Evolutionary conservation across 352 stramenopile species (phyloP), one percentile per base, ranked within the genome.

Genomic region (Globisporangium ultimum): DNA sequence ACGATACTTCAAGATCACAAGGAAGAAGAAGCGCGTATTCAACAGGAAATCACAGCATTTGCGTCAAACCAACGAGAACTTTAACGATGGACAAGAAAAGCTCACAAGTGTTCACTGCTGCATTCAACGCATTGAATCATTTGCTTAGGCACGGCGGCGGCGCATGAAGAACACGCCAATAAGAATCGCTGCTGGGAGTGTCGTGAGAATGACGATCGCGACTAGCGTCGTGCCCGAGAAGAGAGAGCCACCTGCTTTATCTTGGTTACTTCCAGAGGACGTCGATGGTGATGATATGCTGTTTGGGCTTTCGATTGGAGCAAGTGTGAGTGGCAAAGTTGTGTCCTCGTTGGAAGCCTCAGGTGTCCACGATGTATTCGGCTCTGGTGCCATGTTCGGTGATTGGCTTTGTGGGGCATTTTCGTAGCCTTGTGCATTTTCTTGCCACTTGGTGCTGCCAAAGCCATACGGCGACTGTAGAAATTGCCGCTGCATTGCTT

Each of bases 11-110:
- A 57, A 14, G 50, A 67, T 18, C 15, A 20, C 17, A 12, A 46
- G 1, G 48, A 60, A 13, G 65, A 76, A 14, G 42, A 48, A 15
- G 50, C 50, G 20, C 46, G 58, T 38, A 75, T 76, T 14, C 38
- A 67, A 20, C 18, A 53, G 17, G 71, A 79, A 54, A 77, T 79
- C 22, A 4, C n/a, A n/a, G 12, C 18, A 18, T 61, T 66, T 24
- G 28, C 34, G 47, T 52, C 17, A 34, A 46, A 13, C n/a, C 38
- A 48, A 10, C 10, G 10, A 10, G 12, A 34, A 13, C 14, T 46
- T 13, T 21, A 46, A n/a, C 15, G 10, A 34, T n/a, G 11, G n/a
- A 47, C 8, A 45, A 45, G 10, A 15, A 17, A 36, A 11, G 32
- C 15, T 36, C 8, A 36, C 28, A 36, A 53, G 42, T 6, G n/a